Base-by-base conservation (phyloP, 306 rosid species). In the Ormosia semicastrata region DNA sequence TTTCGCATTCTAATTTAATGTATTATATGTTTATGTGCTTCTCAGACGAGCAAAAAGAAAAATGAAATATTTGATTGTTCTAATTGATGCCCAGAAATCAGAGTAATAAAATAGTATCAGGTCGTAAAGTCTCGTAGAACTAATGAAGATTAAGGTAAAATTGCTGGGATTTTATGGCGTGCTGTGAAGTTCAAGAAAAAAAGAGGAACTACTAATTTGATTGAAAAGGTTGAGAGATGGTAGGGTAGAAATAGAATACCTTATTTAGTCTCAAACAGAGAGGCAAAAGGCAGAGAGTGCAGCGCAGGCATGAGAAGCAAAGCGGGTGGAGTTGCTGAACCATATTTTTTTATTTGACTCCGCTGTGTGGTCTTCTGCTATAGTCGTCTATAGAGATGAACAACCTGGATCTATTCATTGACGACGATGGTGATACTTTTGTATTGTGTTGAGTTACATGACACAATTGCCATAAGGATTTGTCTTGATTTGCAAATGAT, bases 221-320 rank as follows among this genome's bases (percentile, higher is more conserved):
- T 49, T 71, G 58, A 17, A 32, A 68, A 81, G 40, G 49, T n/a
- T 34, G 40, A 53, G 46, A 29, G 2, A 47, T 2, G 18, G 56
- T 24, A 63, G 62, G 52, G 75, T 15, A 46, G 62, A 39, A 64
- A 43, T 8, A 44, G 71, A 17, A 74, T 82, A 86, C 89, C 82
- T 86, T 47, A 74, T 52, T 60, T 50, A 43, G 8, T 53, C 53
- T 71, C 12, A 39, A 50, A 76, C 17, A 33, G 17, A 13, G 8
- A 13, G 70, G 40, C 58, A 54, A 53, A 18, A 57, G 56, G 76
- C 36, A 58, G 54, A 77, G 52, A 81, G 71, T 50, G 74, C 65
- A 64, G 78, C 64, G 58, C 46, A 17, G 11, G 36, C 8, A 30
- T 6, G 75, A 75, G 77, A 64, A 63, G 24, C 60, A 37, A 36